Evolutionary conservation across 2,329 filamentous ascomycete genomes (phyloP).

Genomic region (Lachnellula suecica): DNA sequence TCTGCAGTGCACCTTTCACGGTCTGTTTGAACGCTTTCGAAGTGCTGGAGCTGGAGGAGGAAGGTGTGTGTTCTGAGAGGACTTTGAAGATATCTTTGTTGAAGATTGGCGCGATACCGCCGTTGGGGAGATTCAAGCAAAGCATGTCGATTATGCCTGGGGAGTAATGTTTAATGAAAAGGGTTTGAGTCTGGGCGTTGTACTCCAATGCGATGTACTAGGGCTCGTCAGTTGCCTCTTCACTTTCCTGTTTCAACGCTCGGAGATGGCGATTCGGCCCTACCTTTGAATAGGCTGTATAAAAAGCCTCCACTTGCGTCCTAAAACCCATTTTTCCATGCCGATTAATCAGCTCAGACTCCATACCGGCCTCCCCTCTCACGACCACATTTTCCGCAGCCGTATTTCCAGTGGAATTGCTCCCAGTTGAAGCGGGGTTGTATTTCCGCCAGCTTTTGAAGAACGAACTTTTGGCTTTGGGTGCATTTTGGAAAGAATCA

Average conservation of each 20-base stretch:
- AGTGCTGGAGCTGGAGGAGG: conserved; percentile 37
- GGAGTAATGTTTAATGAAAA: conserved; percentile 48
- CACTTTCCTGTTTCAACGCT: too few species aligned
- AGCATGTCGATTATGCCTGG: conserved; percentile 47
- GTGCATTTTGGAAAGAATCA: not conserved
- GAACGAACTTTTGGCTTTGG: conserved; percentile 19
- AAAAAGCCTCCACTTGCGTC: conserved; percentile 40
- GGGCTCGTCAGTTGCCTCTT: conserved; percentile 5
- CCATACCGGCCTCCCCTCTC: conserved; percentile 38
- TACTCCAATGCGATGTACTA: conserved; percentile 41
- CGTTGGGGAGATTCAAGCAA: conserved; percentile 37
- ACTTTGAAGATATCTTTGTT: conserved; percentile 55
- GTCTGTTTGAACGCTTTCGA: conserved; percentile 43
- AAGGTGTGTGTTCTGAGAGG: conserved; percentile 41
- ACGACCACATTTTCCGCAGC: conserved; percentile 7
- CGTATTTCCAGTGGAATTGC: too few species aligned
- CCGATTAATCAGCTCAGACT: conserved; percentile 37
- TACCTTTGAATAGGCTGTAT: conserved; percentile 45
- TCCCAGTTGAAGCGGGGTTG: conserved; percentile 13
- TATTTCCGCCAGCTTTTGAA: conserved; percentile 30
- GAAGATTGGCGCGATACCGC: conserved; percentile 36
- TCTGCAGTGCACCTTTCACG: conserved; percentile 37
- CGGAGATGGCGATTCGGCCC: not conserved
- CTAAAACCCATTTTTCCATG: conserved; percentile 37
- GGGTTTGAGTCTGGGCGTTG: conserved; percentile 22